Evolutionary conservation across 805 yeast genomes (phyloP), one percentile per base, ranked within the genome.

Genomic region (Monosporozyma aquatica): DNA sequence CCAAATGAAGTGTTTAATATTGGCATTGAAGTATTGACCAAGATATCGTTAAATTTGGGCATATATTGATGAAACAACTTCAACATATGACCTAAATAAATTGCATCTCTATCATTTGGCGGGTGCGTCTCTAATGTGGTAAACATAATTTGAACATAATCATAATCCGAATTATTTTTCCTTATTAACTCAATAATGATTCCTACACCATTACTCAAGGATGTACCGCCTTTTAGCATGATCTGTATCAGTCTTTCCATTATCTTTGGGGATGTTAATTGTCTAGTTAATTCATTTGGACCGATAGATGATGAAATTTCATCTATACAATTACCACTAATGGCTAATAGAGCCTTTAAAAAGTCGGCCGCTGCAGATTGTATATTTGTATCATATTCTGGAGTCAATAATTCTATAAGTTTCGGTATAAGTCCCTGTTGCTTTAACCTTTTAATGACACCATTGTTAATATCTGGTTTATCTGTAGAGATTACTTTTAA

Each of bases 281-380:
- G 90, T 49, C 98, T 74, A 3, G 96, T 87, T 29, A 92, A 70
- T 58, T 87, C 96, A 58, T 92, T 92, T 2, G 98, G 97, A 1
- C 98, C 98, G 42, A 92, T 85, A 8, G 95, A 84, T 2, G 95
- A 83, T 36, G 87, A 83, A 51, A 80, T 82, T 45, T 87, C 87
- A 37, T 86, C 84, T 45, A 84, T 86, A 6, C 84, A 87, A 56
- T 90, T 92, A 6, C 97, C 95, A 34, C 96, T 86, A 25, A 92
- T 85, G 2, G 97, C 82, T 27, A 92, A 83, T 54, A 92, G 78
- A 0, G 97, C 97, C 59, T 92, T 92, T 41, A 92, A 68, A 57
- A 92, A 92, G 58, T 92, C 98, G 18, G 95, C 94, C 1, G 95
- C 94, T 0, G 97, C 95, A 14, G 92, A 80, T 61, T 92, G 97